Evolutionary conservation across 495 filamentous ascomycete species (phyloP).

Genomic region (Bombardia bombarda): DNA sequence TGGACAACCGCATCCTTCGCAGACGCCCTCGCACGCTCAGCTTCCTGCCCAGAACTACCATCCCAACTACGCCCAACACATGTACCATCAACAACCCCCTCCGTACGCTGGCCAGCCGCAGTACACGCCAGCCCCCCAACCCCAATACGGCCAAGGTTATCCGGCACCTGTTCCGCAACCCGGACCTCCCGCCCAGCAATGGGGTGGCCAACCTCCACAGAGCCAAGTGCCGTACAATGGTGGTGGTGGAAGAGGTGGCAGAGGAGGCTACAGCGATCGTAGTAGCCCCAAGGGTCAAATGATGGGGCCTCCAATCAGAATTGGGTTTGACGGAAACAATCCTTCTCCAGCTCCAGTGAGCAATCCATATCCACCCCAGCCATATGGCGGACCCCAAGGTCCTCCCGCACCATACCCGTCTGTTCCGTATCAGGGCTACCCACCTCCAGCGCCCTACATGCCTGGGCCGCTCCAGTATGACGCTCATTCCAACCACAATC

Average conservation of each 20-base stretch:
- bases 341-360: slow-evolving; percentile 37
- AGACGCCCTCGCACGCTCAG: slow-evolving; percentile 20
- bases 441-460: slow-evolving; percentile 23
- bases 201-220: slow-evolving; percentile 30
- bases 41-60: slow-evolving; percentile 41
- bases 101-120: slow-evolving; percentile 17
- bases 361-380: slow-evolving; percentile 29
- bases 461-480: slow-evolving; percentile 22
- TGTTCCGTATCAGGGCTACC: slow-evolving; percentile 27
- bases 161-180: slow-evolving; percentile 22
- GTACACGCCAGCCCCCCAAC: slow-evolving; percentile 16
- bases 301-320: slow-evolving; percentile 51
- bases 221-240: slow-evolving; percentile 34
- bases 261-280: slow-evolving; percentile 44
- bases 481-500: slow-evolving; percentile 20
- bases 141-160: slow-evolving; percentile 27
- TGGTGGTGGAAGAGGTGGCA: slow-evolving; percentile 44
- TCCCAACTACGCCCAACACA: slow-evolving; percentile 44
- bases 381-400: slow-evolving; percentile 18
- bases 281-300: slow-evolving; percentile 38
- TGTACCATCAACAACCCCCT: slow-evolving; percentile 24
- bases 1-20: slow-evolving; percentile 14
- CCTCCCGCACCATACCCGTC: slow-evolving; percentile 27
- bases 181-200: slow-evolving; percentile 28
- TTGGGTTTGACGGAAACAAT: slow-evolving; percentile 44